phyloP scores from a whole-genome alignment of 768 basidiomycete genomes.

The Rhodotorula toruloides region DNA sequence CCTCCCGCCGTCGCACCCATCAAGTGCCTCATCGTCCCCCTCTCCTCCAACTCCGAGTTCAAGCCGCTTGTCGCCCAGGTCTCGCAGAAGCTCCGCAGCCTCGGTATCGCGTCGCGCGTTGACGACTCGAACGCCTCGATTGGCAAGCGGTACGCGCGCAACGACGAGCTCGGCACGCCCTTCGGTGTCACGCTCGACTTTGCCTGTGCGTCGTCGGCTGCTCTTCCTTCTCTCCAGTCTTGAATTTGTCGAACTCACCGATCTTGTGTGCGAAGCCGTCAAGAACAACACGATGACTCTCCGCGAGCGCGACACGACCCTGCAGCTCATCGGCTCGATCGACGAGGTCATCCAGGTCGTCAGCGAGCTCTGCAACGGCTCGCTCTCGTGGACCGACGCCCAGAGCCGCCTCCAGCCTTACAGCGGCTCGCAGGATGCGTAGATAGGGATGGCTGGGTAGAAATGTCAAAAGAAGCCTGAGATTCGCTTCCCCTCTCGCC shows the following conservation, averaged over 20 bases:
- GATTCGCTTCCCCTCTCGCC: too few relatives aligned
- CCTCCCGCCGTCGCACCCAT: slow-evolving; percentile 87
- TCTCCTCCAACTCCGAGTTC: slow-evolving; percentile 79
- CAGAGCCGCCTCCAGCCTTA: too few relatives aligned
- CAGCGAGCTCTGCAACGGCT: slow-evolving; percentile 2
- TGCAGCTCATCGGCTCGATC: slow-evolving; percentile 71
- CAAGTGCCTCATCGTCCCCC: slow-evolving; percentile 91
- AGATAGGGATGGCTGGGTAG: too few relatives aligned
- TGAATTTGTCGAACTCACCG: not conserved
- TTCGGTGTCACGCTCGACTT: slow-evolving; percentile 95
- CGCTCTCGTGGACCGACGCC: slow-evolving; percentile 47
- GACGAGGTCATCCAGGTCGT: slow-evolving; percentile 3
- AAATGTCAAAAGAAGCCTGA: too few relatives aligned
- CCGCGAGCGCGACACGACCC: slow-evolving; percentile 88
- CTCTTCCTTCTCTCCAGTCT: not conserved
- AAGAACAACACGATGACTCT: slow-evolving; percentile 91
- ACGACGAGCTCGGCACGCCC: slow-evolving; percentile 97
- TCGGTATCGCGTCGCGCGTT: slow-evolving; percentile 84
- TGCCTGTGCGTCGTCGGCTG: slow-evolving; percentile 58
- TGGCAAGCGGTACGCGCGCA: slow-evolving; percentile 93
- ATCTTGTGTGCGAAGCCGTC: slow-evolving; percentile 62
- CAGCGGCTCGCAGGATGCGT: too few relatives aligned
- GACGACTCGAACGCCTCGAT: slow-evolving; percentile 94
- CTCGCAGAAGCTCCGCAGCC: slow-evolving; percentile 76
- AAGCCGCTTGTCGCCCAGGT: slow-evolving; percentile 77